Base-by-base conservation (phyloP, 2,329 filamentous ascomycete genomes). In the Colletotrichum sp. region DNA sequence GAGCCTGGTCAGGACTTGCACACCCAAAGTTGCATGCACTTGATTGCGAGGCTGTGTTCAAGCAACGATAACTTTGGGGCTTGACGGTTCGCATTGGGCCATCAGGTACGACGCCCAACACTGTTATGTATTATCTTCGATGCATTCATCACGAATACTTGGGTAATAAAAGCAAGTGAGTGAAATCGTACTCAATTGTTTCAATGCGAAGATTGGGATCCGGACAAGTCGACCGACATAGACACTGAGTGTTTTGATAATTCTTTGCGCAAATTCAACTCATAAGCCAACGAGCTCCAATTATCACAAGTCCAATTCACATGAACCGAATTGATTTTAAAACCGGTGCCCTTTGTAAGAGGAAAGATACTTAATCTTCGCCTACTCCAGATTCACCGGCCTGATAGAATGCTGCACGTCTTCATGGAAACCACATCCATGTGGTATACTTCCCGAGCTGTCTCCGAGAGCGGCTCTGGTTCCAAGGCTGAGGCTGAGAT, bases 351-450 rank as follows among this genome's bases (percentile, higher is more conserved):
- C 26, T 26, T 28, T 28, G 6, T 8, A 39, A 5, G 36, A 39
- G 36, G 13, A 39, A 0, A 18, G 4, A 18, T 5, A 39, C 4
- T 39, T 1, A 1, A 16, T 6, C 18, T 49, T n/a, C 0, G 8
- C 6, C 18, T 49, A 49, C 39, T 49, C 3, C 6, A n/a, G 39
- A 44, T 49, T 24, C 39, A n/a, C 39, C 2, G 3, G 1, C 39
- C 2, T 44, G 8, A 12, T 6, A 12, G 5, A 49, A 12, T n/a
- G 18, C 0, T n/a, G 18, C 0, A 10, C 8, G 3, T 0, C 18
- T 0, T n/a, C 18, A 4, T n/a, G 6, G 9, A 44, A 44, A n/a
- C n/a, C n/a, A n/a, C n/a, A n/a, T n/a, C n/a, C n/a, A n/a, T n/a
- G n/a, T n/a, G n/a, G n/a, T n/a, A n/a, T n/a, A n/a, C n/a, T n/a